Evolutionary conservation across 2,329 filamentous ascomycete species (phyloP), one percentile per base, ranked within the genome.

Genomic region (Nemania diffusa): DNA sequence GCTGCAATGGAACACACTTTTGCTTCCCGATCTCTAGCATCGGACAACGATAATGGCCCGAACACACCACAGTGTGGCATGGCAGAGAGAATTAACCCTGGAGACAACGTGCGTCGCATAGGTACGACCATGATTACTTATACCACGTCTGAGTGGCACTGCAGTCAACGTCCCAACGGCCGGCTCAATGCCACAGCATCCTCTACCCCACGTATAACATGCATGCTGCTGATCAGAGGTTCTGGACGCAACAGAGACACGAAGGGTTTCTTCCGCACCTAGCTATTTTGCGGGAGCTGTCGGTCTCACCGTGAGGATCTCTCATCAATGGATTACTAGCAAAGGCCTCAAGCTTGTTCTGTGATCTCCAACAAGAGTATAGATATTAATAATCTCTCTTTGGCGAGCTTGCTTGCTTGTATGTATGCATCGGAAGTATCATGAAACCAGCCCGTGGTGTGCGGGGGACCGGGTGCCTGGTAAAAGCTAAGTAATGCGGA

Each of bases 201-300:
- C 29, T 32, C 37, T 44, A 27, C 32, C 34, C 51, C 55, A 50
- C 46, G 24, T 51, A 34, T 27, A 48, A 32, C 13, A 26, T 66
- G 62, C 57, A 63, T 52, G 60, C 22, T 29, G 64, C 58, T 40
- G 61, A 67, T 65, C 69, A 60, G 32, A 69, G 50, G 66, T 57
- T 67, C 60, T 69, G 67, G 60, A 62, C 22, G 27, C 29, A 20
- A 27, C 34, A 58, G 58, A 66, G 48, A 26, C 46, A 51, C 15
- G 57, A n/a, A 59, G n/a, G 24, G 40, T 17, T n/a, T 56, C 50
- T 62, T 58, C 52, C 57, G 22, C 26, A 51, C 20, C 22, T 48
- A 48, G 6, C 44, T 29, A 51, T 24, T 46, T 44, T 22, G 51
- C 37, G 15, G 42, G 51, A 2, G 9, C 64, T 50, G 9, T 42